Evolutionary conservation across 1,284 basidiomycete species (phyloP).

Genomic region (Cryptococcus floricola): DNA sequence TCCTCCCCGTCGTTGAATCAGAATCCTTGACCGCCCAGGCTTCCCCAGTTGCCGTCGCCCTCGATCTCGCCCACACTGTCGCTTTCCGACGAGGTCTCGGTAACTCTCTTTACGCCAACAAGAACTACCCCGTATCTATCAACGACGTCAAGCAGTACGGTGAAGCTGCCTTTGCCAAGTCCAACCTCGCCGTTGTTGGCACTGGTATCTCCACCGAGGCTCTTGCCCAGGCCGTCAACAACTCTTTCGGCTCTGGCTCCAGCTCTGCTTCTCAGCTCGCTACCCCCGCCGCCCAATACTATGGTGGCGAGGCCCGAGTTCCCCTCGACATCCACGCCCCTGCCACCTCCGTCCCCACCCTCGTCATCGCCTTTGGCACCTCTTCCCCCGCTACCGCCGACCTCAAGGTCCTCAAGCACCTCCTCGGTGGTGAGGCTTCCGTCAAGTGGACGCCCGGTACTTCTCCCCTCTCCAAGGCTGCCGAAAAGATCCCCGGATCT

Average conservation of each 20-base stretch:
- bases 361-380: constrained; percentile 77
- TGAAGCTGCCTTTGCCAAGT: constrained; percentile 64
- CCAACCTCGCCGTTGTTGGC: constrained; percentile 78
- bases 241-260: constrained; percentile 56
- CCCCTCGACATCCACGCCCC: constrained; percentile 51
- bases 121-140: constrained; percentile 63
- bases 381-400: constrained; percentile 60
- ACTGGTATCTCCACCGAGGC: constrained; percentile 72
- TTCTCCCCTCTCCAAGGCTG: constrained; percentile 60
- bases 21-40: constrained; percentile 64
- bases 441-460: constrained; percentile 79
- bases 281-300: constrained; percentile 56
- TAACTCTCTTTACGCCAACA: constrained; percentile 74
- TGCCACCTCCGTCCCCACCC: constrained; percentile 61
- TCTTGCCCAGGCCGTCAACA: constrained; percentile 68
- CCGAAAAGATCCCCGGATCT: constrained; percentile 46
- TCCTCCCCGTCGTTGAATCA: constrained; percentile 66
- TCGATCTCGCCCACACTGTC: constrained; percentile 75
- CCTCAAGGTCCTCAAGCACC: constrained; percentile 69
- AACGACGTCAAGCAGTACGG: constrained; percentile 70
- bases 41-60: constrained; percentile 58
- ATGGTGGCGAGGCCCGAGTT: constrained; percentile 77
- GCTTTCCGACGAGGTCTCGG: constrained; percentile 91
- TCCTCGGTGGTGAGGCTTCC: constrained; percentile 65
- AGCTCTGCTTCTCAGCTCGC: constrained; percentile 6